A percentile compares a stretch with the other conserved stretches of the same genome.
These are phyloP conservation scores for Rhodotorula toruloides DNA, from an alignment of 768 basidiomycete genomes.

Conservation along the genomic window DNA sequence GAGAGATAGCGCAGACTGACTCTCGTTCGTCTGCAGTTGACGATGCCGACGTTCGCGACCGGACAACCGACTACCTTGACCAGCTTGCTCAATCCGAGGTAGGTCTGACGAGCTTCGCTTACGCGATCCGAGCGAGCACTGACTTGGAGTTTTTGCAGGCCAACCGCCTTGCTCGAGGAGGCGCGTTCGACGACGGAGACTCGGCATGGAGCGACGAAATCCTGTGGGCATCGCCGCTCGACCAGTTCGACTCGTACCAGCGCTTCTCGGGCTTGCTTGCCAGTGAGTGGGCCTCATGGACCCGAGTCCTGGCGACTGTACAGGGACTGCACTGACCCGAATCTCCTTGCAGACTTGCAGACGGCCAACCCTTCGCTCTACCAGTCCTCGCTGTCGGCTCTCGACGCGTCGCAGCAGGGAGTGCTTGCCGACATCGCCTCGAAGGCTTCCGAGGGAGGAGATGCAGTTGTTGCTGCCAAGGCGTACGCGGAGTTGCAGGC, in stretches of 20 bases:
- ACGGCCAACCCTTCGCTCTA: slow-evolving; percentile 24
- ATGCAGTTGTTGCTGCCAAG: slow-evolving; percentile 19
- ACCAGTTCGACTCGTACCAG: slow-evolving; percentile 68
- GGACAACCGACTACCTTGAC: slow-evolving; percentile 81
- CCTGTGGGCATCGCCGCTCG: slow-evolving; percentile 76
- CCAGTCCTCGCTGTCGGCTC: slow-evolving; percentile 14
- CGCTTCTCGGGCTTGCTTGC: slow-evolving; percentile 73
- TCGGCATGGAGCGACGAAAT: slow-evolving; percentile 59
- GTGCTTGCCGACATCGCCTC: slow-evolving; percentile 26
- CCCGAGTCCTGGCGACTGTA: background rate
- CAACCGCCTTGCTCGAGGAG: slow-evolving; percentile 60
- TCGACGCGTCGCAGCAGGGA: slow-evolving; percentile 17
- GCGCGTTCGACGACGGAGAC: slow-evolving; percentile 55
- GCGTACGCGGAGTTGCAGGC: slow-evolving; percentile 6
- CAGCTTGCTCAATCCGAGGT: slow-evolving; percentile 73
- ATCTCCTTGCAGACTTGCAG: slow-evolving; percentile 9
- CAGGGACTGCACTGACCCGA: background rate
- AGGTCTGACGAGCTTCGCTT: slow-evolving; percentile 22
- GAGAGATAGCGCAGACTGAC: background rate
- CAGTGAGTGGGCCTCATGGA: slow-evolving; percentile 52
- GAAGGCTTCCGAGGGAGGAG: slow-evolving; percentile 37
- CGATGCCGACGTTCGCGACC: slow-evolving; percentile 81
- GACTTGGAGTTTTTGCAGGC: slow-evolving; percentile 51
- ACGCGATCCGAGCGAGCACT: background rate
- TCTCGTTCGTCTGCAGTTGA: slow-evolving; percentile 6